Percentiles rank a stretch among this genome's conserved stretches.
Conservation (phyloP, 2,329 filamentous ascomycete genomes). For the Eurotiales sp. region DNA sequence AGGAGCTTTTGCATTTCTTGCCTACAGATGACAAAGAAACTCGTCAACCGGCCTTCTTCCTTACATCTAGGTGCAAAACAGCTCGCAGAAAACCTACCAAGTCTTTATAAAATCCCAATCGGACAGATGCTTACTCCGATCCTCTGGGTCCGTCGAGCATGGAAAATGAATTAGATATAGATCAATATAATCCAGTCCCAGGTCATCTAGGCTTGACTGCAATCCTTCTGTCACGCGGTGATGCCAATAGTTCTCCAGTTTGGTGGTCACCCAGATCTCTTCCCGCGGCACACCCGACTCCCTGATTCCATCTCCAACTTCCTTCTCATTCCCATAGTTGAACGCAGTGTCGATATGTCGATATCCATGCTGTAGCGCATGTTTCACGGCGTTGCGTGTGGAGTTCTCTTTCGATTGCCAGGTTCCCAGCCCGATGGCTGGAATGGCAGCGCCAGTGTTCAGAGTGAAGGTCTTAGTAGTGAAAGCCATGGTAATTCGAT, state of each 20-base stretch:
- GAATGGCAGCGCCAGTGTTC: not conserved
- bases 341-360: not conserved
- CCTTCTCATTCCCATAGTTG: constrained; percentile 11
- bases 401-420: not conserved
- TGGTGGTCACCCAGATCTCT: constrained; percentile 33
- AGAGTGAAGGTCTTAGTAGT: not conserved
- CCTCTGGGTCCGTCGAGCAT: constrained; percentile 49
- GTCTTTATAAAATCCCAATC: constrained; percentile 84
- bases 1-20: constrained; percentile 56
- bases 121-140: constrained; percentile 58
- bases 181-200: constrained; percentile 32
- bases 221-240: constrained; percentile 27
- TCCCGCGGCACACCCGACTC: constrained; percentile 31
- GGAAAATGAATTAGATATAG: constrained; percentile 64
- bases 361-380: not conserved
- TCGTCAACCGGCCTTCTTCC: not conserved
- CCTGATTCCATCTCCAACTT: constrained; percentile 29
- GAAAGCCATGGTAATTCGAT: not conserved
- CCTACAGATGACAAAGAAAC: not conserved
- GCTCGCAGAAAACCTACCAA: constrained; percentile 41
- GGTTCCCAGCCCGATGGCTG: not conserved
- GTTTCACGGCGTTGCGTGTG: not conserved
- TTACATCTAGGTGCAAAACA: not conserved
- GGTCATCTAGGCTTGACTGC: constrained; percentile 24
- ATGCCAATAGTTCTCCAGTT: constrained; percentile 30